Base-by-base conservation (phyloP, 805 yeast species). In the Suhomyces sp. region DNA sequence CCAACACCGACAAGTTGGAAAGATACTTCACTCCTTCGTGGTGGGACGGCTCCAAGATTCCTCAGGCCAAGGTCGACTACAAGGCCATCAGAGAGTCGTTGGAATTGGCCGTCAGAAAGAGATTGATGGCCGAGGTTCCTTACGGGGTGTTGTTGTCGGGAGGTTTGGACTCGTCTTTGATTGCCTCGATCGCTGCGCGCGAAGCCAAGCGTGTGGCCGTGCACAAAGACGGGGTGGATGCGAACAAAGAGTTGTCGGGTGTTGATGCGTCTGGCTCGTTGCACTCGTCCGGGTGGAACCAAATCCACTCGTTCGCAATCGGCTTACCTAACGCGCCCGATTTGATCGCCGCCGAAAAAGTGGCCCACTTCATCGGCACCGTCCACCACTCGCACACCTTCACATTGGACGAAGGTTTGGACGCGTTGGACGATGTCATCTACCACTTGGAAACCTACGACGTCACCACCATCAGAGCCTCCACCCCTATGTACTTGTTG, bases 41-140 rank as follows among this genome's bases (percentile, higher is more conserved):
- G 99, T 88, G 96, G 88, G 96, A 92, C 67, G 96, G 81, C 60
- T 57, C 77, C 50, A 79, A 79, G 68, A 80, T 88, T 58, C 97
- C 99, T 61, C 71, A 86, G 42, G 80, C 81, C 54, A 90, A 86
- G 44, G 89, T 87, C 46, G 96, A 93, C 70, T 84, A 78, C 68
- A 83, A 70, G 65, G 62, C 74, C 54, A 82, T 94, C 56, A 86
- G 97, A 73, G 87, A 86, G 65, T 72, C 89, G 48, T 82, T 94
- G 69, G 99, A 94, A 74, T 77, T 87, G 76, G 91, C 99, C 47
- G 99, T 94, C 52, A 88, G 99, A 81, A 94, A 94, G 88, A 88
- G 99, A 82, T 83, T 94, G 66, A 94, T 94, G 99, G 94, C 98
- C 52, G 99, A 94, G 79, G 99, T 94, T 57, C 98, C 99, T 52